Evolutionary conservation across 2,329 filamentous ascomycete species (phyloP), one percentile per base, ranked within the genome.

Genomic region (Monosporascus sp.): DNA sequence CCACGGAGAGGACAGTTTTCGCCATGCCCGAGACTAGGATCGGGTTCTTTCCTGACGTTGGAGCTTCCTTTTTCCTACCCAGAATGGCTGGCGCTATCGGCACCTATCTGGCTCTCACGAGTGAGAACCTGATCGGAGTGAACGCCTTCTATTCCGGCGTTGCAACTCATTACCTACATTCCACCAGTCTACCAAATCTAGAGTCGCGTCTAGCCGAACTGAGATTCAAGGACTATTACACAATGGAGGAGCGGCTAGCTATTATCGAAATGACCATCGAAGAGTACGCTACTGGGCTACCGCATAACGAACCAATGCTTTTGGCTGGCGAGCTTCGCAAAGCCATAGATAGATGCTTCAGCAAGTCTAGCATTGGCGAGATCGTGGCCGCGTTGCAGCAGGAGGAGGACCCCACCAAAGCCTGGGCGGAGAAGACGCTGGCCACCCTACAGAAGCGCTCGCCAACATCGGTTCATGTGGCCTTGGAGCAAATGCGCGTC

Each of bases 1-100:
- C 94, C 38, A 99, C 94, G 3, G 94, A 99, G 74, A 88, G 87
- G 67, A 99, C 94, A 6, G 74, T 96, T 47, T 97, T 99, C 65
- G 92, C 95, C 62, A 99, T 99, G 94, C 94, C 94, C 31, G 94
- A 99, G 75, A 99, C 94, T 4, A 96, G 85, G 8, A 99, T 99
- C 66, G 94, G 94, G 39, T 97, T 97, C 79, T 99, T 99, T 79
- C 94, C 95, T 6, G 95, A 99, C 66, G 94, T 99, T 48, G 94
- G 94, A 56, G 95, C 88, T 34, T 95, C 90, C 11, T 99, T 97
- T 77, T 97, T 97, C 79, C 78, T 99, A 51, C 90, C 94, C 17
- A 82, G 91, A 57, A 85, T 99, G 78, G 85, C 95, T 63, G 94
- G 94, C 48, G 77, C 85, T 54, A 73, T 96, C 52, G 94, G 94